Conservation (phyloP, 106 monocot species). For the Hemerocallis citrina region DNA sequence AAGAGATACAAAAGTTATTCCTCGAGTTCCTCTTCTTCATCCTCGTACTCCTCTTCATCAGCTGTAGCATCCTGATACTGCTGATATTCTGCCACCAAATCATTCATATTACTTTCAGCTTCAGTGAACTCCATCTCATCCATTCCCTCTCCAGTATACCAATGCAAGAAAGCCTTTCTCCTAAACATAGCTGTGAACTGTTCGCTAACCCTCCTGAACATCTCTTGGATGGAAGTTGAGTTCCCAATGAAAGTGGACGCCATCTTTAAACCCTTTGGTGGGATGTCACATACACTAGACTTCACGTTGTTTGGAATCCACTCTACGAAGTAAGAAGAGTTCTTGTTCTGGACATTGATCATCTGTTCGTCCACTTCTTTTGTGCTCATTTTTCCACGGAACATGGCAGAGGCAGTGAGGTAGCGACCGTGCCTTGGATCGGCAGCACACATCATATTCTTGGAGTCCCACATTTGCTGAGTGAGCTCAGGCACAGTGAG, state of each 20-base stretch:
- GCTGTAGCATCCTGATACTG: conserved; percentile 79
- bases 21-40: conserved; percentile 24
- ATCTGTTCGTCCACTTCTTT: conserved; percentile 83
- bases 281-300: conserved; percentile 71
- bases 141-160: conserved; percentile 74
- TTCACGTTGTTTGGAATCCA: conserved; percentile 88
- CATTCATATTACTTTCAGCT: conserved; percentile 75
- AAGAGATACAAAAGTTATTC: not conserved
- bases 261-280: conserved; percentile 63
- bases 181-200: conserved; percentile 84
- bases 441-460: conserved; percentile 88
- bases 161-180: conserved; percentile 75
- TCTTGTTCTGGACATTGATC: conserved; percentile 87
- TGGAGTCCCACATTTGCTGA: conserved; percentile 82
- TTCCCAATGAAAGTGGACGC: conserved; percentile 72
- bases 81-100: conserved; percentile 62
- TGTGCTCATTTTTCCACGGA: conserved; percentile 81
- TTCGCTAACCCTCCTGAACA: conserved; percentile 71
- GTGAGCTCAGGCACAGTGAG: conserved; percentile 80
- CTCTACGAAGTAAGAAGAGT: conserved; percentile 76
- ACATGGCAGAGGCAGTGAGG: conserved; percentile 77
- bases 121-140: conserved; percentile 79
- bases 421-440: conserved; percentile 71
- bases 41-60: conserved; percentile 34
- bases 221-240: conserved; percentile 86